Evolutionary conservation across 2,329 filamentous ascomycete genomes (phyloP), one percentile per base, ranked within the genome.

Genomic region (Penicillium freii): DNA sequence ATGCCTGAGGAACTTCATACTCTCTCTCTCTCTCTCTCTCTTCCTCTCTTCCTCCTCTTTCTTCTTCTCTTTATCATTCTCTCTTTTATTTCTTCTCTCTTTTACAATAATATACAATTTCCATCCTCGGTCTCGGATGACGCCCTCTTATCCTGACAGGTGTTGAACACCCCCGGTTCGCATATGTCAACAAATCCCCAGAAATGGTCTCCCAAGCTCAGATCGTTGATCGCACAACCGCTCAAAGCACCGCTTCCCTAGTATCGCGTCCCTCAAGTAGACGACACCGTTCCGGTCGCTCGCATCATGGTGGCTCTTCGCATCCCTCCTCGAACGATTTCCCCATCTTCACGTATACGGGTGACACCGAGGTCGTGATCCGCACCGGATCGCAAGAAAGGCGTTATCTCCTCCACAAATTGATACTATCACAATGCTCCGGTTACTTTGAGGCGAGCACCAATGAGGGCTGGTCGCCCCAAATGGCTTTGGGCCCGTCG

Each of bases 361-460:
- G 93, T 70, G 92, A 97, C 75, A 91, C 97, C 69, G 93, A 97
- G 76, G 92, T 97, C 61, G 71, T 93, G 54, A 84, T 97, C 68
- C 84, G 82, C 69, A 82, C 85, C 15, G 83, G 88, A 52, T 64
- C 84, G 60, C 85, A 87, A 70, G 89, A 94, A 75, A 90, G 91
- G 71, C 84, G 89, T 60, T 97, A 97, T 72, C 81, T 97, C 46
- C 82, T 97, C 56, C 93, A 97, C 77, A 84, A 87, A 58, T 83
- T 97, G 69, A 96, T 93, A 40, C 79, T 97, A 64, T 87, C 90
- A 33, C 90, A 95, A 75, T 96, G 90, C 69, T 96, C 92, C 6
- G 92, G 91, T 17, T 97, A 96, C 79, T 97, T 97, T 72, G 91
- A 96, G 74, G 89, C 90, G 25, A 74, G 71, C 52, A 92, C 88